Percentiles rank a stretch among this genome's conserved stretches.
phyloP scores from a whole-genome alignment of 2,329 filamentous ascomycete genomes.

The Penicillium sp. region DNA sequence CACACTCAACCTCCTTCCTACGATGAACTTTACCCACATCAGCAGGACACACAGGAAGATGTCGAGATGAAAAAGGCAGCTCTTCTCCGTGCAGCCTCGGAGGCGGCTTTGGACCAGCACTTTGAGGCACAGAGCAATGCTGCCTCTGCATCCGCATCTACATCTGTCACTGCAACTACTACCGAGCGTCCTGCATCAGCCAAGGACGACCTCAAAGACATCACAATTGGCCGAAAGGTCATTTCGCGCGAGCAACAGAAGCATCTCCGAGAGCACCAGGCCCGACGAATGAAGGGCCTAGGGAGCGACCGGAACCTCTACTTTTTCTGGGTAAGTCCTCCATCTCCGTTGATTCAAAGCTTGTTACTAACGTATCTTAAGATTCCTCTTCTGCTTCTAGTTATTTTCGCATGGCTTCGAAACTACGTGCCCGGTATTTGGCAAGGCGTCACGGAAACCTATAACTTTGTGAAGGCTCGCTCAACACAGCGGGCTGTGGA shows the following conservation, averaged over 20 bases:
- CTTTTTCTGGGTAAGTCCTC: constrained; percentile 48
- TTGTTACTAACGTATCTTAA: constrained; percentile 20
- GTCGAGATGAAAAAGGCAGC: constrained; percentile 42
- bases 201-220: constrained; percentile 37
- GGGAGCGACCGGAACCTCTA: constrained; percentile 50
- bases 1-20: constrained; percentile 65
- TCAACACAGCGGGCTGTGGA: constrained; percentile 33
- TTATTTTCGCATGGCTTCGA: constrained; percentile 44
- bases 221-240: constrained; percentile 41
- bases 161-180: constrained; percentile 7
- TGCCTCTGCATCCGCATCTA: constrained; percentile 15
- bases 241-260: constrained; percentile 46
- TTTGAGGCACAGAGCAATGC: constrained; percentile 36
- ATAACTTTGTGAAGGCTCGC: constrained; percentile 37
- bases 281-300: constrained; percentile 46
- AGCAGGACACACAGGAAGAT: constrained; percentile 32
- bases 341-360: not conserved
- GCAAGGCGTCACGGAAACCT: constrained; percentile 35
- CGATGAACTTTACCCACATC: constrained; percentile 66
- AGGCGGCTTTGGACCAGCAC: constrained; percentile 43
- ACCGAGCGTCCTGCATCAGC: constrained; percentile 20
- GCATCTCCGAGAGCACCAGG: constrained; percentile 44
- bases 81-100: constrained; percentile 41
- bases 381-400: constrained; percentile 47
- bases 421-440: constrained; percentile 42